Evolutionary conservation across 176 grass and related monocot genomes (phyloP), one percentile per base, ranked within the genome.

Genomic region (Tuctoria greenei): DNA sequence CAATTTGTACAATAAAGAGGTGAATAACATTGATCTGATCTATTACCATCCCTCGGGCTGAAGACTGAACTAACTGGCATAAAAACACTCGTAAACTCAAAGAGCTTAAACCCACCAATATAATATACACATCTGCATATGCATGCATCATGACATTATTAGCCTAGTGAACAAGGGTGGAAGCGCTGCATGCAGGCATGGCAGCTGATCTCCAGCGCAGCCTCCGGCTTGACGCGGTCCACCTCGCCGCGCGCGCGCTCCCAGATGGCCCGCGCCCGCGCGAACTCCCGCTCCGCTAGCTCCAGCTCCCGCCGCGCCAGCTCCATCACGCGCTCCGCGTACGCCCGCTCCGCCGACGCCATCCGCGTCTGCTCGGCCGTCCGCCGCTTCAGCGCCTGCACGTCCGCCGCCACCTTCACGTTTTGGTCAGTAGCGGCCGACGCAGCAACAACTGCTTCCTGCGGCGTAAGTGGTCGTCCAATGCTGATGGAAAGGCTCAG

Each of bases 131-230:
- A 49, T 49, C 4, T 15, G 10, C 9, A 43, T 9, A 46, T 16
- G 44, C 44, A 46, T 46, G 44, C 44, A 46, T 46, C 4, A 46
- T 46, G 13, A 47, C 47, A 6, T 20, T 2, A 20, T 6, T 20
- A 51, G 47, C 1, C 4, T 20, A 51, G 47, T 7, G 7, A 46
- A 34, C 34, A 87, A 89, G 52, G 84, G 21, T 80, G 80, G 78
- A 96, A 96, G 37, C 81, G 66, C 67, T 88, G 93, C 81, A 80
- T 84, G 70, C 93, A 96, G 42, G 86, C 74, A 67, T 90, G 87
- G 83, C 93, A 96, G 52, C 87, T 96, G 79, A 96, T 96, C 86
- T 96, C 93, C 79, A 92, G 66, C 73, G 76, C 83, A 25, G 69
- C 72, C 61, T 83, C 67, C 25, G 89, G 89, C 73, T 96, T 96